Evolutionary conservation across 306 rosid species (phyloP), one percentile per base, ranked within the genome.

Genomic region (Trichosanthes cucumerina): DNA sequence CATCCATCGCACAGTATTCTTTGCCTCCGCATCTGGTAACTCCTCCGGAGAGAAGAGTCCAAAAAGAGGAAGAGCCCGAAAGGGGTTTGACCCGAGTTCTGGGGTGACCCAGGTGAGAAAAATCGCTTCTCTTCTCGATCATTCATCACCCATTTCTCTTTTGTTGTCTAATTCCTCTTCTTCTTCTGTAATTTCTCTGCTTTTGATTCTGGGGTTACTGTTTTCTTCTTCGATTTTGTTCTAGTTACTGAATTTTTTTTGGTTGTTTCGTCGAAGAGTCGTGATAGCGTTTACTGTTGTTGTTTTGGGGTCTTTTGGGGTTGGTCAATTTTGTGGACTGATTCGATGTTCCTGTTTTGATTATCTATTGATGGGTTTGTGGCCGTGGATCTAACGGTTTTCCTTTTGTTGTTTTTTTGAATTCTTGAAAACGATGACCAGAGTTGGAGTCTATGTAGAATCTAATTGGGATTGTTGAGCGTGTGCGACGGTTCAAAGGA

Each of bases 1-100:
- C n/a, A n/a, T n/a, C 49, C 77, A 16, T 18, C 44, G 2, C 26
- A 73, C 34, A 73, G 59, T 43, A 82, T 82, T 80, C 83, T 78
- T 80, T 87, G 84, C 88, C 84, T 81, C 79, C 79, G 59, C 73
- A 64, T 71, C 80, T 75, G 86, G 85, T 76, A 43, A 78, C 79
- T 79, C 18, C 77, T 36, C n/a, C 36, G 33, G 44, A 4, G 54
- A 72, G 56, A 69, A 68, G 82, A 72, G 54, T 63, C 64, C 83
- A 54, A 76, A 78, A 82, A 78, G 83, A 53, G 82, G 56, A 80
- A 74, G 77, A 80, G 72, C 79, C 83, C 86, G 83, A 44, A 73
- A 72, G 63, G 82, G 85, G 79, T 82, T 83, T 77, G 86, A 81
- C 81, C 80, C 38, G 41, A 52, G 31, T 53, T 69, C 70, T 62